phyloP scores from a whole-genome alignment of 1,284 basidiomycete genomes.

The Ustilago sp. region DNA sequence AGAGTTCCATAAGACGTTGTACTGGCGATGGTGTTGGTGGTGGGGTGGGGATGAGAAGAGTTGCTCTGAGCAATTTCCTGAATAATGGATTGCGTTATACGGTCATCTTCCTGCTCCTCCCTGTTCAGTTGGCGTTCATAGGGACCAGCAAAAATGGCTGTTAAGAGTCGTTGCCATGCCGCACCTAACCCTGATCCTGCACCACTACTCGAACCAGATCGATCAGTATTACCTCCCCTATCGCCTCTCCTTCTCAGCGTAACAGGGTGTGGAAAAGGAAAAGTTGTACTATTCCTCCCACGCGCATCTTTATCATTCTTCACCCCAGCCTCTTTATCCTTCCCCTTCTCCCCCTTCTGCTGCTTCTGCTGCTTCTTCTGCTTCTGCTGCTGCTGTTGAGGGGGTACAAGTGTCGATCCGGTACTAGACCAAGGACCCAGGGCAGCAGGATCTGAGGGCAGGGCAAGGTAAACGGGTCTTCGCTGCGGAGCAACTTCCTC shows the following conservation, averaged over 20 bases:
- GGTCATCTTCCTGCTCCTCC: constrained; percentile 41
- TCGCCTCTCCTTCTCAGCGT: constrained; percentile 16
- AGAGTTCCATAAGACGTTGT: constrained; percentile 20
- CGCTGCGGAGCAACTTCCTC: constrained; percentile 41
- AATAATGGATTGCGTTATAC: constrained; percentile 37
- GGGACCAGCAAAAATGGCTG: constrained; percentile 39
- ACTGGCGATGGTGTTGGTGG: background rate
- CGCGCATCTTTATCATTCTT: background rate
- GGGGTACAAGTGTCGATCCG: background rate
- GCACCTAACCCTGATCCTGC: background rate
- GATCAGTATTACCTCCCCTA: background rate
- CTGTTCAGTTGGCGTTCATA: constrained; percentile 35
- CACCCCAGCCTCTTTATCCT: background rate
- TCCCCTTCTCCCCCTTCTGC: background rate
- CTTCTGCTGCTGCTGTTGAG: background rate
- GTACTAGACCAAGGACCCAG: constrained; percentile 27
- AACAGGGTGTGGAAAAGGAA: constrained; percentile 52
- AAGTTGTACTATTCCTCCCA: constrained; percentile 46
- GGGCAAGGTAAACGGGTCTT: constrained; percentile 27
- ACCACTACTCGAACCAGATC: background rate
- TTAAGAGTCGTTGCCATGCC: constrained; percentile 37
- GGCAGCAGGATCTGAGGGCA: constrained; percentile 31
- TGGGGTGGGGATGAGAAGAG: background rate
- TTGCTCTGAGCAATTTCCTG: constrained; percentile 22
- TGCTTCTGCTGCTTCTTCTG: background rate